Evolutionary conservation across 192 early-diverging fungal genomes (phyloP).

Genomic region (Jimgerdemannia lactiflua): DNA sequence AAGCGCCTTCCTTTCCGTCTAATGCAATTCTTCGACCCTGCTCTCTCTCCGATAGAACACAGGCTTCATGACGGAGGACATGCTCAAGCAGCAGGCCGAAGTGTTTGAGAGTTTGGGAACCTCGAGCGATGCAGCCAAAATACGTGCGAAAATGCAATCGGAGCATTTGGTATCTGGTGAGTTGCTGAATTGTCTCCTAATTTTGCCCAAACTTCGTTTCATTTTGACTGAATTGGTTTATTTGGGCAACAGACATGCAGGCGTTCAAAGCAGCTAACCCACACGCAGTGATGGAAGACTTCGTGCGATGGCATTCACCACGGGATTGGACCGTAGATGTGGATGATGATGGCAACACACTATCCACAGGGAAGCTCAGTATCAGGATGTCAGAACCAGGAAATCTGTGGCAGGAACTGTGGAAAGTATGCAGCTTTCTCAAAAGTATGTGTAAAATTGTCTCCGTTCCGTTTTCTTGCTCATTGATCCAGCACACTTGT

Average conservation of each 20-base stretch:
- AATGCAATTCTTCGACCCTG: too few relatives aligned
- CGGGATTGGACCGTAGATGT: conserved; percentile 81
- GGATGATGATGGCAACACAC: conserved; percentile 28
- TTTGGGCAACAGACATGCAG: conserved; percentile 71
- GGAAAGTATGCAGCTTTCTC: conserved; percentile 50
- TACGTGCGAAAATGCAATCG: conserved; percentile 76
- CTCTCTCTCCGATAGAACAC: conserved; percentile 44
- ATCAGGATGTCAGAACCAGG: conserved; percentile 74
- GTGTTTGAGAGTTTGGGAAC: conserved; percentile 78
- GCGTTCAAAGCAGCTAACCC: conserved; percentile 96
- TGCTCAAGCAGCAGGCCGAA: conserved; percentile 77
- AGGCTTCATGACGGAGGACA: conserved; percentile 86
- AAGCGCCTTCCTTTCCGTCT: background rate
- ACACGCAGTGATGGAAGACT: conserved; percentile 71
- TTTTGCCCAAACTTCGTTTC: background rate
- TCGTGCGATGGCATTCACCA: conserved; percentile 96
- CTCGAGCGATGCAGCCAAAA: conserved; percentile 62
- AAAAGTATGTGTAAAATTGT: background rate
- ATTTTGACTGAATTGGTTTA: background rate
- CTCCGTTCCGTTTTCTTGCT: conserved; percentile 2
- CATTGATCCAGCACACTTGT: background rate
- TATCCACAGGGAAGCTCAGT: conserved; percentile 49
- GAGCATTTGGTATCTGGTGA: conserved; percentile 67
- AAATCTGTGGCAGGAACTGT: conserved; percentile 89
- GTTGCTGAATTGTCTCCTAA: background rate